Evolutionary conservation across 345 rosid species (phyloP).

Genomic region (Rubroshorea leprosula): DNA sequence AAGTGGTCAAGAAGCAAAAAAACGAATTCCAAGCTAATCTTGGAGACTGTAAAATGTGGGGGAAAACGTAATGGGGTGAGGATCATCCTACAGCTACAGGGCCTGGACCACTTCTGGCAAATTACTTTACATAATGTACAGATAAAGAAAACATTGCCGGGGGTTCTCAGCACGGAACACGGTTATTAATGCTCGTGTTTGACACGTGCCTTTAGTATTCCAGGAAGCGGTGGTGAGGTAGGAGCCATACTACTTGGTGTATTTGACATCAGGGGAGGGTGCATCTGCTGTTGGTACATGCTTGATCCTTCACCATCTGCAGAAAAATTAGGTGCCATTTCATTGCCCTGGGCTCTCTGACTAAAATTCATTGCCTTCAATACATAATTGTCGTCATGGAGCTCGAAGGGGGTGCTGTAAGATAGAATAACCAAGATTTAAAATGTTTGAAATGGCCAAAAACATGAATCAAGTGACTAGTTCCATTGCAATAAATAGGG

Average conservation of each 20-base stretch:
- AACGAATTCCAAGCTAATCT: no score
- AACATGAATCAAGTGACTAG: background rate
- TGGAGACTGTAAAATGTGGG: background rate
- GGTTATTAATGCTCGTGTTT: conserved; percentile 62
- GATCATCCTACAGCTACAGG: conserved; percentile 3
- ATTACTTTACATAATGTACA: conserved; percentile 74
- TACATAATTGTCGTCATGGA: conserved; percentile 94
- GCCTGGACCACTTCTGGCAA: conserved; percentile 21
- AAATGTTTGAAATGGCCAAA: background rate
- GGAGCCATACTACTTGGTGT: conserved; percentile 41
- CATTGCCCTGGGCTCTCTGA: conserved; percentile 45
- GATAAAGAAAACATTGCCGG: conserved; percentile 17
- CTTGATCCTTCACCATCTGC: conserved; percentile 54
- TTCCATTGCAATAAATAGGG: background rate
- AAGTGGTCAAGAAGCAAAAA: background rate
- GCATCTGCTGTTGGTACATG: conserved; percentile 41
- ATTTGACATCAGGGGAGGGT: conserved; percentile 33
- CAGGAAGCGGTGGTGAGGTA: conserved; percentile 55
- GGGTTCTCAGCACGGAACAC: conserved; percentile 12
- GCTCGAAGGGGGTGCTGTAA: conserved; percentile 98
- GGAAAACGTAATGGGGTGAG: conserved; percentile 13
- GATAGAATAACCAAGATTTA: conserved; percentile 1
- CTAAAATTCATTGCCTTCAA: conserved; percentile 92
- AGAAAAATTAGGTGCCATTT: conserved; percentile 26
- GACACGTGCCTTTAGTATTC: conserved; percentile 56